A percentile compares a stretch with the other conserved stretches of the same genome.
Evolutionary conservation across 108 stramenopile genomes (phyloP).

Genomic region (Skeletonema tropicum): DNA sequence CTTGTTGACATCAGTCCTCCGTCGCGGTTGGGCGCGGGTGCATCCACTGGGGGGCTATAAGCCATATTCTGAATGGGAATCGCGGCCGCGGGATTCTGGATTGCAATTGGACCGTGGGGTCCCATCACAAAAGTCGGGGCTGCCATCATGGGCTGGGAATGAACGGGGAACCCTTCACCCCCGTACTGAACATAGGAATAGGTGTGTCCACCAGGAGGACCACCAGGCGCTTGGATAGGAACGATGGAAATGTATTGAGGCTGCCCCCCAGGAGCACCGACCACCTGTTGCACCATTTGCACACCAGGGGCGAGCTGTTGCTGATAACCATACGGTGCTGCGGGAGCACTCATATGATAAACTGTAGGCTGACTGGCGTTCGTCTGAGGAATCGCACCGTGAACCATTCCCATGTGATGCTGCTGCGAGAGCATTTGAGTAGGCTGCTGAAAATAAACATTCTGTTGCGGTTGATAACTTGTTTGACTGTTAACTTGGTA

Average conservation of each 20-base stretch:
- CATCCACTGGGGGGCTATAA: slow-evolving; percentile 4
- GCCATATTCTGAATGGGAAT: slow-evolving; percentile 7
- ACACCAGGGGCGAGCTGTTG: slow-evolving; percentile 56
- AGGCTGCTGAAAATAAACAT: slow-evolving; percentile 35
- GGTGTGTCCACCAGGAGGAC: slow-evolving; percentile 33
- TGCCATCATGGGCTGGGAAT: slow-evolving; percentile 13
- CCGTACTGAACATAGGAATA: slow-evolving; percentile 64
- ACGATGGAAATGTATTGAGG: slow-evolving; percentile 70
- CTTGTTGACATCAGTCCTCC: not conserved
- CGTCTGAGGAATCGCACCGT: slow-evolving; percentile 3
- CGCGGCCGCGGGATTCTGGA: slow-evolving; percentile 1
- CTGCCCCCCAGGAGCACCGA: slow-evolving; percentile 15
- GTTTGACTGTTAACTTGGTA: slow-evolving; percentile 8
- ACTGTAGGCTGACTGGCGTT: slow-evolving; percentile 50
- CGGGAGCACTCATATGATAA: slow-evolving; percentile 56
- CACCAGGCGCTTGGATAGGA: slow-evolving; percentile 58
- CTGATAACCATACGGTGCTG: slow-evolving; percentile 51
- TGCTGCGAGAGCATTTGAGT: not conserved
- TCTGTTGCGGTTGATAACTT: slow-evolving; percentile 18
- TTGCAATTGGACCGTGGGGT: slow-evolving; percentile 7
- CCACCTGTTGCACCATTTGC: slow-evolving; percentile 42
- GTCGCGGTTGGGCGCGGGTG: slow-evolving; percentile 2
- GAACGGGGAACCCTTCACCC: slow-evolving; percentile 32
- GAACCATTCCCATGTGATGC: slow-evolving; percentile 14
- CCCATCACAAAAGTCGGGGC: slow-evolving; percentile 12